Conservation (phyloP, 257 asterid genomes). For the Nicotiana sylvestris region DNA sequence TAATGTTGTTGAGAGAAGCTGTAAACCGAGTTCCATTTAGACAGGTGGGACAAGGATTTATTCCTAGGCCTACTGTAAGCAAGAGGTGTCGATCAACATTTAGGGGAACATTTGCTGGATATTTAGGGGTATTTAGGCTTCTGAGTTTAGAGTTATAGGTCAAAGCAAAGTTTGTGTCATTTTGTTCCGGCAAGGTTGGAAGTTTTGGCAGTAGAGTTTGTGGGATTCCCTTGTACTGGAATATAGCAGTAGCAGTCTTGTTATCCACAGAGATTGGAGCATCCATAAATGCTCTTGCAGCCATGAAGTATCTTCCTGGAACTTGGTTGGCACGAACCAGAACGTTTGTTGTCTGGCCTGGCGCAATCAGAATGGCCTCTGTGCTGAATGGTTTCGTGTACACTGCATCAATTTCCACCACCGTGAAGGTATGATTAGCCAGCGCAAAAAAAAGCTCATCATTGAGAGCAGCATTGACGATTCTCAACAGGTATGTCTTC, state of each 20-base stretch:
- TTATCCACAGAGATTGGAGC: constrained; percentile 38
- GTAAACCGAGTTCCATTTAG: constrained; percentile 35
- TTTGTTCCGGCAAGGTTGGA: constrained; percentile 33
- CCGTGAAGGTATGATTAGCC: constrained; percentile 42
- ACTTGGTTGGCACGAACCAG: constrained; percentile 38
- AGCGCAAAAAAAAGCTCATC: constrained; percentile 44
- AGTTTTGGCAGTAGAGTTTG: constrained; percentile 22
- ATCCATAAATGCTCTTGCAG: constrained; percentile 41
- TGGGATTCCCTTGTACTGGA: constrained; percentile 44
- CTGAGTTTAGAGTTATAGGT: constrained; percentile 24
- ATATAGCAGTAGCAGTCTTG: constrained; percentile 44
- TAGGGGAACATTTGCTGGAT: constrained; percentile 41
- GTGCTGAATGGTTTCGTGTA: constrained; percentile 50
- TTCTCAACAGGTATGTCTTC: constrained; percentile 39
- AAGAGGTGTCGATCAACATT: constrained; percentile 36
- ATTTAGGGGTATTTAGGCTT: constrained; percentile 38
- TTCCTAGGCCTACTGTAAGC: constrained; percentile 41
- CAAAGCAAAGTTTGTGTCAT: constrained; percentile 32
- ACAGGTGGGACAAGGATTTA: constrained; percentile 39
- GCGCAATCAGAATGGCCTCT: constrained; percentile 35
- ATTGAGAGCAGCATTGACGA: constrained; percentile 44
- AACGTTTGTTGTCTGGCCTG: constrained; percentile 49
- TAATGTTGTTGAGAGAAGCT: constrained; percentile 49
- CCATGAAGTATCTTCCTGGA: constrained; percentile 46
- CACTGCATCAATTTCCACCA: constrained; percentile 49